A percentile compares a stretch with the other conserved stretches of the same genome.
phyloP scores from a whole-genome alignment of 768 basidiomycete species.

The Russula griseocarnosa region DNA sequence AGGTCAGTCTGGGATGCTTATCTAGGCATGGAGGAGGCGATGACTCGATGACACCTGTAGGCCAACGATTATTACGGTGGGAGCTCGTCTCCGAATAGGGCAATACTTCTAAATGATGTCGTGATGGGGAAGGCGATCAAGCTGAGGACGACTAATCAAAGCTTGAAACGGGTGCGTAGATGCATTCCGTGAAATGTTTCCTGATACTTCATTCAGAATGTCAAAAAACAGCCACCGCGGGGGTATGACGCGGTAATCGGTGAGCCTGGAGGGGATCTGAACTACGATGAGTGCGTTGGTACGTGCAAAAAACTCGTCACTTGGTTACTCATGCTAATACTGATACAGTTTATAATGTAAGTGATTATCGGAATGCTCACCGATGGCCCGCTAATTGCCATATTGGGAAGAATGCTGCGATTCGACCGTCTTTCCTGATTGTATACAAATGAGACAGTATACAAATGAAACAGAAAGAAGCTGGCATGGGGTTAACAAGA shows the following conservation, averaged over 20 bases:
- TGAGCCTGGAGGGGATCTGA: slow-evolving; percentile 32
- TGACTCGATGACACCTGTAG: slow-evolving; percentile 20
- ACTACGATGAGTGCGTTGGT: slow-evolving; percentile 34
- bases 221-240: slow-evolving; percentile 28
- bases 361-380: not conserved
- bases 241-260: slow-evolving; percentile 32
- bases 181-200: not conserved
- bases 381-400: slow-evolving; percentile 3
- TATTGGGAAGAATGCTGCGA: slow-evolving; percentile 30
- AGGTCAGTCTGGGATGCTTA: slow-evolving; percentile 21
- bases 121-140: slow-evolving; percentile 30
- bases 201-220: not conserved
- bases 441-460: too few species aligned
- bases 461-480: too few species aligned
- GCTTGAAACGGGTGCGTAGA: slow-evolving; percentile 26
- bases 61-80: slow-evolving; percentile 30
- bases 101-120: slow-evolving; percentile 32
- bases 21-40: not conserved
- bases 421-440: slow-evolving; percentile 30
- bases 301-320: slow-evolving; percentile 1
- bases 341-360: slow-evolving; percentile 28
- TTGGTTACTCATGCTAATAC: not conserved
- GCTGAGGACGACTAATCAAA: slow-evolving; percentile 16
- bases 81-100: slow-evolving; percentile 21
- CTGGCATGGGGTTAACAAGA: not conserved